Base-by-base conservation (phyloP, 2,329 filamentous ascomycete species). In the Chaetomiaceae sp. region DNA sequence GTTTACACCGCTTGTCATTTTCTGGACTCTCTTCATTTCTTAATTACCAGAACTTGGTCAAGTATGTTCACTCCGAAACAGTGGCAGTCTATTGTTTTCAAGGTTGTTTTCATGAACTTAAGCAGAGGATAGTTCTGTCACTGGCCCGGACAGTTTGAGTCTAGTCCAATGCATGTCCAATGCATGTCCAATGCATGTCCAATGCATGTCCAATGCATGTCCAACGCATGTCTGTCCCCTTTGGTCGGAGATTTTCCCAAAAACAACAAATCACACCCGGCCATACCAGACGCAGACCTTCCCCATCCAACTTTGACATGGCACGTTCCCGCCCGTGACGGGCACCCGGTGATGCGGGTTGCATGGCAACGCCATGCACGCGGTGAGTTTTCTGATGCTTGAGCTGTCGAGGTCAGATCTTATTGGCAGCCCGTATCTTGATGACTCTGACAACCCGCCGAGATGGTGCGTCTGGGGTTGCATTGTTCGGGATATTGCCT, bases 331-430 rank as follows among this genome's bases (percentile, higher is more conserved):
- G 9, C 33, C 16, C 43, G 38, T 51, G 38, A 31, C 49, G 8
- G 49, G 38, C 20, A 21, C 38, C 49, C 21, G 43, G 44, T 51
- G 49, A 51, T 47, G 43, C 12, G 12, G 19, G n/a, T 21, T 25
- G 49, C 43, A 40, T 38, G 38, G 20, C 33, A 40, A 33, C 44
- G 44, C 44, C 50, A 33, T 10, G 17, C 40, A 39, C 39, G 39
- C 39, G 50, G 50, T n/a, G 35, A 35, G 12, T 14, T 7, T 12
- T 27, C 6, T n/a, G 25, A 13, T 17, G 21, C 27, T 30, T 27
- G 23, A 19, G 43, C 27, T 34, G 5, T 45, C 8, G 12, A 9
- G n/a, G 14, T 6, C 13, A 16, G 10, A 34, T 44, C 19, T 19
- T 35, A 50, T 45, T 45, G 42, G 48, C 19, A 17, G n/a, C 37